These are phyloP conservation scores for Pyrus hybrid DNA, from an alignment of 331 rosid species.

Conservation along the genomic window DNA sequence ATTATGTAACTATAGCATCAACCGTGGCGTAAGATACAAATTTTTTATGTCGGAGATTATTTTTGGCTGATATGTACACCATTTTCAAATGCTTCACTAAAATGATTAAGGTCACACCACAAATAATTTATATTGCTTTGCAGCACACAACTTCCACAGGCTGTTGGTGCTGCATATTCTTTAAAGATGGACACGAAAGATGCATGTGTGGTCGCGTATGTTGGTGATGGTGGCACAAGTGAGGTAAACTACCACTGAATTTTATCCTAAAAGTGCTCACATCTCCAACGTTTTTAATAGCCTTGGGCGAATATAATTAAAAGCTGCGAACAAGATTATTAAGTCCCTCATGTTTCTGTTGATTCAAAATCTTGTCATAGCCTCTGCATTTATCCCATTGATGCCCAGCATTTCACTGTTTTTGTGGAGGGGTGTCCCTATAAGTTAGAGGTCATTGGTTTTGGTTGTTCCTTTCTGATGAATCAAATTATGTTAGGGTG, in stretches of 20 bases:
- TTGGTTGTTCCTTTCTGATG: constrained; percentile 10
- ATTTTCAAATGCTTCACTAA: neutral
- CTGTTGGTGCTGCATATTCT: constrained; percentile 97
- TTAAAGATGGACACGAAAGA: constrained; percentile 76
- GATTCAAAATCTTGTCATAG: neutral
- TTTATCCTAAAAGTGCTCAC: neutral
- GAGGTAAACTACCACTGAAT: constrained; percentile 45
- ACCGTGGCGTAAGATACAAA: constrained; percentile 68
- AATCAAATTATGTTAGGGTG: constrained; percentile 54
- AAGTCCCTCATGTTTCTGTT: neutral
- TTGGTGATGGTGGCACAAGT: constrained; percentile 97
- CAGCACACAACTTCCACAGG: constrained; percentile 85
- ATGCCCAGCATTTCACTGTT: neutral
- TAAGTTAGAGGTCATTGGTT: neutral
- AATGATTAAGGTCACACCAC: neutral
- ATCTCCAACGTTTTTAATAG: neutral
- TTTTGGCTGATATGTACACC: neutral
- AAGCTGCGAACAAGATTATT: neutral
- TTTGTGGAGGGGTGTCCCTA: neutral
- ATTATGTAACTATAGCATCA: constrained; percentile 75
- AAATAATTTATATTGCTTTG: constrained; percentile 9
- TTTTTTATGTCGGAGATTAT: neutral
- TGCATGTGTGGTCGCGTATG: constrained; percentile 73
- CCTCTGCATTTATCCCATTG: neutral
- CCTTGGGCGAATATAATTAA: neutral